Evolutionary conservation across 345 rosid species (phyloP), one percentile per base, ranked within the genome.

Genomic region (Stellera chamaejasme): DNA sequence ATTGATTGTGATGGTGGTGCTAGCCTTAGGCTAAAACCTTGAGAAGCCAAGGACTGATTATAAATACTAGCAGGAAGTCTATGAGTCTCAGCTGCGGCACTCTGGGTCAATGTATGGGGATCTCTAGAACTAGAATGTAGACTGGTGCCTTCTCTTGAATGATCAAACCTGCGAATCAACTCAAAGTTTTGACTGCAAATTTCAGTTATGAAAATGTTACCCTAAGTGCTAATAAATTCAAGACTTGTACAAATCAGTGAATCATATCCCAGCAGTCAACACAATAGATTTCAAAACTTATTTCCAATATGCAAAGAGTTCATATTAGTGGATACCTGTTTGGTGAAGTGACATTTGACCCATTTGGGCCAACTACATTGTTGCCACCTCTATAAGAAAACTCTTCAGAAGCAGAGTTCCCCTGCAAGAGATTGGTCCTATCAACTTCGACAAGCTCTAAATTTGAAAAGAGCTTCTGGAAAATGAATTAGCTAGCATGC

Each of bases 1-100:
- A 56, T 52, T 63, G 48, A 49, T 64, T 77, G 82, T 44, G 77
- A 72, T 19, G 85, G 78, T 32, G 73, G 82, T 44, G 62, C 76
- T 66, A 80, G 72, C 59, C 64, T 73, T 57, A 80, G 75, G 19
- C 77, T 73, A 70, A 75, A 75, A 48, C 77, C 85, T 57, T 77
- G 77, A 63, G 80, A 73, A 50, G 61, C 36, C 49, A 78, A 47
- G 50, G 78, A 61, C 36, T 61, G 77, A 50, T 62, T 63, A 28
- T 60, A 66, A 15, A 16, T 11, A 48, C 56, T 72, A 67, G 50
- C 54, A 48, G 44, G 10, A 56, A 62, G 57, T 26, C 56, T 52
- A 47, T 44, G 59, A 49, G 16, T 45, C 39, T 54, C 73, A 11
- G 56, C 39, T 43, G 63, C 61, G 23, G 61, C 60, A 46, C 53